Base-by-base conservation (phyloP, 495 filamentous ascomycete species). In the Penicillium subrubescens region DNA sequence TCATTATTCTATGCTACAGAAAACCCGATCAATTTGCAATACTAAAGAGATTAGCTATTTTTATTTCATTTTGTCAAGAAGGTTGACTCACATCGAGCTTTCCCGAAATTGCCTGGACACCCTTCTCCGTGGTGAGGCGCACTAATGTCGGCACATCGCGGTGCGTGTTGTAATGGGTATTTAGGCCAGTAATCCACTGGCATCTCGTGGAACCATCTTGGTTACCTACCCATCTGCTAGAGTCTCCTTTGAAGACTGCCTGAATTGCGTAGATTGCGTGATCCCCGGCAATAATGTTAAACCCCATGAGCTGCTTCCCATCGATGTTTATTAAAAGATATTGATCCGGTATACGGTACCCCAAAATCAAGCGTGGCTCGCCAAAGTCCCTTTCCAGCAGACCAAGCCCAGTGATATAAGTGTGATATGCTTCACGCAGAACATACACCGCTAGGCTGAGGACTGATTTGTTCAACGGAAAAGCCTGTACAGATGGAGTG, bases 371-470 rank as follows among this genome's bases (percentile, higher is more conserved):
- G 11, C 19, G 44, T 48, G 21, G 57, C 17, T 59, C 41, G 10
- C 29, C 57, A 7, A 15, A n/a, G 2, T 59, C 57, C 7, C 41
- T 21, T 33, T 59, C 39, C 21, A 59, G 39, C 25, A 59, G 23
- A 48, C 39, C 57, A 48, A 59, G 25, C 14, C 57, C 57, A 59
- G 57, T 59, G 17, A 59, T 59, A 59, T 59, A 48, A 14, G 57
- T 59, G 39, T 48, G 14, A 29, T 27, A 34, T 59, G 14, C 19
- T 48, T 59, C 57, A 59, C 41, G 57, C 12, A 59, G 57, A 33
- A 59, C 5, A 48, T 46, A 59, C 11, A 59, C 23, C 12, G 37
- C 57, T 59, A 59, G 17, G 12, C 39, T 8, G 39, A 31, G 19
- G 27, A 59, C 57, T 29, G 57, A 29, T 14, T 33, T 33, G 12